phyloP scores from a whole-genome alignment of 2,329 filamentous ascomycete genomes.

The Penicillium sp. region DNA sequence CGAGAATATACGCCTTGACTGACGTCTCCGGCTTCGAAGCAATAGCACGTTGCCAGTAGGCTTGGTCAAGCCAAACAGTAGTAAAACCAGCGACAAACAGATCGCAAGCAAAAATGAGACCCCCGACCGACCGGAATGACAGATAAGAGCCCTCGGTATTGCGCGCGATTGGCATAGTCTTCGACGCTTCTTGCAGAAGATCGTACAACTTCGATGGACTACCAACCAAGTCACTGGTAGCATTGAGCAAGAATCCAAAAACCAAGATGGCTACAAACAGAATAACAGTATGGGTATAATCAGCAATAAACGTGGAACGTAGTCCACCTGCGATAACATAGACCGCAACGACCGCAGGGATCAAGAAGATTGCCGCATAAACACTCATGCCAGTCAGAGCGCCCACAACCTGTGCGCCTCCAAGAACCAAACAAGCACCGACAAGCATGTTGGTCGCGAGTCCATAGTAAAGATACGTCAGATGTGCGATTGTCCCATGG shows the following conservation, averaged over 20 bases:
- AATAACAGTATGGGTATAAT: constrained; percentile 46
- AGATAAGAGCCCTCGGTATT: constrained; percentile 39
- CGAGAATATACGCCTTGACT: constrained; percentile 45
- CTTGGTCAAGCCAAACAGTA: constrained; percentile 43
- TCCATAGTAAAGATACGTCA: constrained; percentile 44
- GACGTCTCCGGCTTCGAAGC: constrained; percentile 43
- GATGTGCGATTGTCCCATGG: constrained; percentile 40
- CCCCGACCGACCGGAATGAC: constrained; percentile 37
- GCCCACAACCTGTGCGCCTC: constrained; percentile 41
- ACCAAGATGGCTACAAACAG: constrained; percentile 42
- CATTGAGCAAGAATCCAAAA: constrained; percentile 42
- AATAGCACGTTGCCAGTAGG: constrained; percentile 45
- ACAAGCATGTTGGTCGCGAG: constrained; percentile 46
- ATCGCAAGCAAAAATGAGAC: constrained; percentile 41
- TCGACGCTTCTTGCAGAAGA: constrained; percentile 34
- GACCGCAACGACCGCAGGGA: constrained; percentile 40
- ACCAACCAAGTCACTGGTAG: constrained; percentile 33
- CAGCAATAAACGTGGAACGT: constrained; percentile 44
- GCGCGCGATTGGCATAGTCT: constrained; percentile 32
- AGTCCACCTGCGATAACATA: constrained; percentile 46
- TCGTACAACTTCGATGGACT: constrained; percentile 39
- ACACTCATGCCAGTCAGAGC: constrained; percentile 46
- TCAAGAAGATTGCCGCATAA: constrained; percentile 44
- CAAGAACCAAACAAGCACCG: constrained; percentile 41
- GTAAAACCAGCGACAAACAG: constrained; percentile 41